Evolutionary conservation across 345 rosid genomes (phyloP).

Genomic region (Citrus unshiu): DNA sequence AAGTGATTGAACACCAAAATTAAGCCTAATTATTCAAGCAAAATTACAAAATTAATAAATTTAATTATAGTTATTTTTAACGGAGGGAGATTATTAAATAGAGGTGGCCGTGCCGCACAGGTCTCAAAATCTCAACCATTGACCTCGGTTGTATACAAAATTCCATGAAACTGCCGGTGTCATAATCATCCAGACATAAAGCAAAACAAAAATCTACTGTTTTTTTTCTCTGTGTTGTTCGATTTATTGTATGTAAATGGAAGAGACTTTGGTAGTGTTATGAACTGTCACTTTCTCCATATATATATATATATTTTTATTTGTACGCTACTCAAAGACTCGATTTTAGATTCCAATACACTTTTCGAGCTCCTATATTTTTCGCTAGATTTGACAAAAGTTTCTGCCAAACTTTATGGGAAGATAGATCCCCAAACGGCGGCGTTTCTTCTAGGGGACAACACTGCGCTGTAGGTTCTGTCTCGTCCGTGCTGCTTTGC

Average conservation of each 20-base stretch:
- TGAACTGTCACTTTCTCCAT: background rate
- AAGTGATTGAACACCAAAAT: background rate
- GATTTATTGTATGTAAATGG: background rate
- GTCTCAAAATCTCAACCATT: too few species aligned
- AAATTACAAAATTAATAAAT: too few species aligned
- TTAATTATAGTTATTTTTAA: too few species aligned
- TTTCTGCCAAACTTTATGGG: background rate
- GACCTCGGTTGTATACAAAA: background rate
- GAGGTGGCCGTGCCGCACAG: too few species aligned
- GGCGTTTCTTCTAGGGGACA: background rate
- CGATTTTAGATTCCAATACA: background rate
- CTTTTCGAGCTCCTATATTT: background rate
- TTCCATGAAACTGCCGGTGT: background rate
- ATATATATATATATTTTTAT: background rate
- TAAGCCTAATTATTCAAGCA: background rate
- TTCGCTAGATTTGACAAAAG: background rate
- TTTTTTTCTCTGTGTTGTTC: background rate
- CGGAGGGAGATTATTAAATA: background rate
- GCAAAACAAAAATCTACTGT: background rate
- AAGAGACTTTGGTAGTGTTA: too few species aligned
- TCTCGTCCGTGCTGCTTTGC: background rate
- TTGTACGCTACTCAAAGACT: background rate
- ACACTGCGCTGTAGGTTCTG: background rate
- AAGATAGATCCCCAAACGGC: slow-evolving; percentile 1
- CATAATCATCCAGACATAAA: background rate